phyloP scores from a whole-genome alignment of 2,329 filamentous ascomycete genomes.

The Aspergillus transmontanensis region DNA sequence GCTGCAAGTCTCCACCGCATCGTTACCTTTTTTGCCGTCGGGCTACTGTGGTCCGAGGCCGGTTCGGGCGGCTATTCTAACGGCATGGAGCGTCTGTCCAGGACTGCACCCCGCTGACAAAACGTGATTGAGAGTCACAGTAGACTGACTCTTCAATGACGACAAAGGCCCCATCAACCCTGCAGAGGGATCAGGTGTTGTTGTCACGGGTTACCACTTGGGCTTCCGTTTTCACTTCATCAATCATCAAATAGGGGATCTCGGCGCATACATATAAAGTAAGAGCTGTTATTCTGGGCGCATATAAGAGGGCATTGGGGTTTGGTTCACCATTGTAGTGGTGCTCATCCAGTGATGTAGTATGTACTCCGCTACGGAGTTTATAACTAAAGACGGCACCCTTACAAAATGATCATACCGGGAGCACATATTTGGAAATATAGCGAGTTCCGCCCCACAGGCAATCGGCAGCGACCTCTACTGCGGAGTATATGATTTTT shows the following conservation, averaged over 20 bases:
- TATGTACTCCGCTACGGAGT: conserved; percentile 11
- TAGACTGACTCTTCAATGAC: conserved; percentile 13
- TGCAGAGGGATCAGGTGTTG: neutral
- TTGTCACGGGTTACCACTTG: neutral
- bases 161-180: conserved; percentile 13
- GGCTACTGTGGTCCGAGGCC: conserved; percentile 35
- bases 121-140: conserved; percentile 12
- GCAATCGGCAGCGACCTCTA: conserved; percentile 26
- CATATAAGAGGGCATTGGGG: neutral
- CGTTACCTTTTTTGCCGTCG: conserved; percentile 27
- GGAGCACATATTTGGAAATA: conserved; percentile 36
- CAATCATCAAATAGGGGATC: neutral
- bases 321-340: neutral
- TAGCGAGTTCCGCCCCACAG: conserved; percentile 31
- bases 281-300: neutral
- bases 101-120: conserved; percentile 21
- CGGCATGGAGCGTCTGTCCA: conserved; percentile 10
- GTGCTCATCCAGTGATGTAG: neutral
- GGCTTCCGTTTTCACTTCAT: neutral
- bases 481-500: conserved; percentile 12
- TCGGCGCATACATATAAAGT: neutral
- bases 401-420: conserved; percentile 31
- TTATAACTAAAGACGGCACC: conserved; percentile 7
- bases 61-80: conserved; percentile 14
- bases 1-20: conserved; percentile 19